These are phyloP conservation scores for Aspergillus alliaceus DNA, from an alignment of 2,329 filamentous ascomycete species.

Conservation along the genomic window DNA sequence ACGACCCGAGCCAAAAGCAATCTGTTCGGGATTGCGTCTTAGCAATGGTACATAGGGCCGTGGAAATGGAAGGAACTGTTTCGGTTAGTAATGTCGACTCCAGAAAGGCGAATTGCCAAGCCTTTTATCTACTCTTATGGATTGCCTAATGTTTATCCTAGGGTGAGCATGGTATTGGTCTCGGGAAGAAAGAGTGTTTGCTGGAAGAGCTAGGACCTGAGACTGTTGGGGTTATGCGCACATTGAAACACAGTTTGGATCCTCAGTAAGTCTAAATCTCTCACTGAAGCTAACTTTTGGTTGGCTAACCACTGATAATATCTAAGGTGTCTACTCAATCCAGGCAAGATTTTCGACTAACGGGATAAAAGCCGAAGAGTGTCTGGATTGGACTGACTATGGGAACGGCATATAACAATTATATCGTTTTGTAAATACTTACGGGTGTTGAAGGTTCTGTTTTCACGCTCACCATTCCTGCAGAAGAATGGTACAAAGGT, in stretches of 20 bases:
- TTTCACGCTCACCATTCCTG: too few species aligned
- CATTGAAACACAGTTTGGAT: constrained; percentile 76
- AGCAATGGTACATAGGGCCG: constrained; percentile 78
- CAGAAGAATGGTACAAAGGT: too few species aligned
- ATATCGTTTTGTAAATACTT: not conserved
- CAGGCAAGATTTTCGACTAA: not conserved
- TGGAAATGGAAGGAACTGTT: constrained; percentile 89
- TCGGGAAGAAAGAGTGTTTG: constrained; percentile 80
- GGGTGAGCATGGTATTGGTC: constrained; percentile 79
- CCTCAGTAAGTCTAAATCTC: constrained; percentile 65
- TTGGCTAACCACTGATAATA: not conserved
- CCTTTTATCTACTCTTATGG: too few species aligned
- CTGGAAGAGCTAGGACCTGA: constrained; percentile 74
- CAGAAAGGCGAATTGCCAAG: not conserved
- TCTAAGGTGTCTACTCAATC: not conserved
- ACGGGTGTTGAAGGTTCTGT: not conserved
- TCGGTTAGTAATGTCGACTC: constrained; percentile 47
- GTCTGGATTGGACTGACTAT: too few species aligned
- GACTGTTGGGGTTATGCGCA: constrained; percentile 77
- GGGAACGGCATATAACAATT: too few species aligned
- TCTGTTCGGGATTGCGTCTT: constrained; percentile 77
- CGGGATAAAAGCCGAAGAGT: too few species aligned
- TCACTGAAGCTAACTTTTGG: too few species aligned
- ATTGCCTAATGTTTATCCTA: constrained; percentile 3
- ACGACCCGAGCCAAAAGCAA: constrained; percentile 64